phyloP scores from a whole-genome alignment of 176 grass and related monocot species.

The Aegilops tauschii region DNA sequence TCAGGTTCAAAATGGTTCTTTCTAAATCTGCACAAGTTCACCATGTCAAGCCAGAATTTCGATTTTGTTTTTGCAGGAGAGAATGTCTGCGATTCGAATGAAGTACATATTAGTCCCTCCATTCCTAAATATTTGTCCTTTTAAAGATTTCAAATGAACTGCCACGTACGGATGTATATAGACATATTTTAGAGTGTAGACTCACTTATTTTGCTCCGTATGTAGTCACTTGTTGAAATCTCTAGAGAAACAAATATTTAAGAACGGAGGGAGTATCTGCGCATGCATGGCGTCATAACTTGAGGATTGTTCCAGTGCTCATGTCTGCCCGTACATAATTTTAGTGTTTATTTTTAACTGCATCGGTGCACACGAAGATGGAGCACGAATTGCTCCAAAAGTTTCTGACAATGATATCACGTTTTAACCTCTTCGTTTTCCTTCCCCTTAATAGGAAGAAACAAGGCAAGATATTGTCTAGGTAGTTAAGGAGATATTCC shows the following conservation, averaged over 20 bases:
- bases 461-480: conserved; percentile 21
- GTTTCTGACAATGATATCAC: conserved; percentile 3
- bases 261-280: neutral
- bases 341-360: neutral
- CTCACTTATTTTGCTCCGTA: no score
- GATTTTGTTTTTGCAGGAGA: neutral
- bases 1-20: no score
- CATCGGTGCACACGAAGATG: neutral
- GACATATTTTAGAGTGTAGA: no score
- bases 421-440: neutral
- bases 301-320: neutral
- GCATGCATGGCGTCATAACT: neutral
- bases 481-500: conserved; percentile 45
- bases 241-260: no score
- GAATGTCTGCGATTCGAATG: conserved; percentile 3
- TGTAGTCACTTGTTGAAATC: no score
- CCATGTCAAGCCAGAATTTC: no score
- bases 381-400: neutral
- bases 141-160: no score
- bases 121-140: no score
- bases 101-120: neutral
- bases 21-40: no score
- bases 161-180: no score
- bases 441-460: neutral
- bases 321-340: neutral